Conservation (phyloP, 345 rosid genomes). For the Theobroma cacao region DNA sequence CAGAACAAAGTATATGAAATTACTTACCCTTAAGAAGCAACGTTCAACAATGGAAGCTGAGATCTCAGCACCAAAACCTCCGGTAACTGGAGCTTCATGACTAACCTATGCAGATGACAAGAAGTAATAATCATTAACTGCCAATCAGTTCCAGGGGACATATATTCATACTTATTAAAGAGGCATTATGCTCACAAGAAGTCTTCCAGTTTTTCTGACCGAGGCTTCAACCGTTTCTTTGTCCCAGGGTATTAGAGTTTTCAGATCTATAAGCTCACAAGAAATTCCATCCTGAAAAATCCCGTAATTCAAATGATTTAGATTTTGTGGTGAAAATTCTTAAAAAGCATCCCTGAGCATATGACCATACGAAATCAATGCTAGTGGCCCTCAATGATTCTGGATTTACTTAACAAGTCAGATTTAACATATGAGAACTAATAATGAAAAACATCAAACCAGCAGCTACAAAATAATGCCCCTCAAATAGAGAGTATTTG, state of each 20-base stretch:
- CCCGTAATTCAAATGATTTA: background rate
- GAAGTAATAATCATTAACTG: background rate
- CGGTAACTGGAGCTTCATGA: slow-evolving; percentile 90
- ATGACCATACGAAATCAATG: background rate
- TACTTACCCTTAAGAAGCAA: slow-evolving; percentile 69
- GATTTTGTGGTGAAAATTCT: background rate
- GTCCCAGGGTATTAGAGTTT: slow-evolving; percentile 88
- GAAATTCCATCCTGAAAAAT: slow-evolving; percentile 78
- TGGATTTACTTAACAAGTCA: background rate
- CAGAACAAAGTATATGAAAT: background rate
- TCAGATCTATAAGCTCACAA: slow-evolving; percentile 84
- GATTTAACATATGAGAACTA: background rate
- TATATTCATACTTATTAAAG: background rate
- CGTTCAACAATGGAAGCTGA: slow-evolving; percentile 77
- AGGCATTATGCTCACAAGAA: slow-evolving; percentile 52
- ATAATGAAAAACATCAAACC: background rate
- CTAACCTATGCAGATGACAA: slow-evolving; percentile 54
- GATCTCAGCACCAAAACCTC: slow-evolving; percentile 95
- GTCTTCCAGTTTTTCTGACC: slow-evolving; percentile 80
- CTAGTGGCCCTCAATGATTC: background rate
- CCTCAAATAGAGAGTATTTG: background rate
- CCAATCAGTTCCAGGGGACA: background rate
- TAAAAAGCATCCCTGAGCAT: background rate
- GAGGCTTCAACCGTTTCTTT: slow-evolving; percentile 87
- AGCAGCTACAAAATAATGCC: background rate